Evolutionary conservation across 2,329 filamentous ascomycete genomes (phyloP).

Genomic region (Colletotrichum paranaense): DNA sequence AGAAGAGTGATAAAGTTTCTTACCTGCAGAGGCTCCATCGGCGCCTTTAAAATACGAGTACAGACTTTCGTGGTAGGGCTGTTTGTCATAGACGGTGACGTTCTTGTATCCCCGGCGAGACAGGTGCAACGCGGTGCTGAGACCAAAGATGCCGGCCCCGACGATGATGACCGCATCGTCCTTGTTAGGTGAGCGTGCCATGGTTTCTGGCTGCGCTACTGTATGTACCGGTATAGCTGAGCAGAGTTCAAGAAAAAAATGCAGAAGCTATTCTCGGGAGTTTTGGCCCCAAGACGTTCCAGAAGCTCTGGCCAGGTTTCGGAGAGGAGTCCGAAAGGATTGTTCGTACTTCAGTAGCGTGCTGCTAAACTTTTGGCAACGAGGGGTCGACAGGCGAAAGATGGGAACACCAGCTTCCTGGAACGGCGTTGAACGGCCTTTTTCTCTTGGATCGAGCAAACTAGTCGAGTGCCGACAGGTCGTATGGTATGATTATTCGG

Average conservation of each 20-base stretch:
- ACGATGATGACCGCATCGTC: conserved; percentile 42
- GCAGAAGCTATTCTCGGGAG: not conserved
- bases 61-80: conserved; percentile 50
- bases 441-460: not conserved
- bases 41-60: conserved; percentile 55
- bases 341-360: not conserved
- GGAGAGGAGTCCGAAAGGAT: not conserved
- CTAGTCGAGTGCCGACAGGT: not conserved
- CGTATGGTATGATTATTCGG: not conserved
- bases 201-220: not conserved
- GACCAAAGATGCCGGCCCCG: conserved; percentile 44
- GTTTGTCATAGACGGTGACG: conserved; percentile 60
- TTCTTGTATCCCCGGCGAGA: conserved; percentile 55
- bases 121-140: conserved; percentile 43
- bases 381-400: not conserved
- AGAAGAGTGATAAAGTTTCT: not conserved
- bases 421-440: not conserved
- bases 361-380: not conserved
- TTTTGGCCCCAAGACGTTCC: not conserved
- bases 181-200: conserved; percentile 6
- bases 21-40: conserved; percentile 56
- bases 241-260: not conserved
- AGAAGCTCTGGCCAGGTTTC: not conserved
- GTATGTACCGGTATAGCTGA: not conserved
- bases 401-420: not conserved